Conservation (phyloP, 2,329 filamentous ascomycete species). For the Raffaelea arxii region DNA sequence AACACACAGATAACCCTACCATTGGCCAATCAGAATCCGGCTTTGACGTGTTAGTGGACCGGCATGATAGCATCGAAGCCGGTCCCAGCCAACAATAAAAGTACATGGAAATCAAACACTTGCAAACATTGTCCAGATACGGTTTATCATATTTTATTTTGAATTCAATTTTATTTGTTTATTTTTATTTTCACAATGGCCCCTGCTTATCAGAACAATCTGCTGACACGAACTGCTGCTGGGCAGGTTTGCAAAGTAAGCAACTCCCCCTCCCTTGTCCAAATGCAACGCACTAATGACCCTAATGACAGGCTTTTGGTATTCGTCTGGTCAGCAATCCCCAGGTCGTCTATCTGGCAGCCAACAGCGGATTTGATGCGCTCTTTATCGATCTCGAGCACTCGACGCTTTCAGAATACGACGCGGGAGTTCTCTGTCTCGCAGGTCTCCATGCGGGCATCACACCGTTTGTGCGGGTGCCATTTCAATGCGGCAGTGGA, state of each 20-base stretch:
- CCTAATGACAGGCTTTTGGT: constrained; percentile 16
- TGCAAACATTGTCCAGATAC: too few species aligned
- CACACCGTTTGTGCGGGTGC: constrained; percentile 23
- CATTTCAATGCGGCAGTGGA: constrained; percentile 22
- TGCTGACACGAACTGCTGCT: background rate
- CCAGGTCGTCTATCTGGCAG: constrained; percentile 22
- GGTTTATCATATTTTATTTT: too few species aligned
- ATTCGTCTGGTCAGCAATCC: constrained; percentile 20
- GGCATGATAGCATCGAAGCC: background rate
- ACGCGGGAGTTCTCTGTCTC: constrained; percentile 20
- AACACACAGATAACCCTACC: too few species aligned
- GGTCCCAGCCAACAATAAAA: too few species aligned
- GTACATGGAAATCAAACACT: too few species aligned
- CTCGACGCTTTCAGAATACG: constrained; percentile 19
- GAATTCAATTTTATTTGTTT: background rate
- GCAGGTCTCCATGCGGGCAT: constrained; percentile 17
- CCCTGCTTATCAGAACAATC: background rate
- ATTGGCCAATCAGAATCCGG: too few species aligned
- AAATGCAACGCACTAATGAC: background rate
- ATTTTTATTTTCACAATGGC: background rate
- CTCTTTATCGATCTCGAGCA: constrained; percentile 31
- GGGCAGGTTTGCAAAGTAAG: constrained; percentile 1
- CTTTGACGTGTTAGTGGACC: too few species aligned
- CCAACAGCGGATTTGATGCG: constrained; percentile 23
- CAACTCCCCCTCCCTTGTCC: too few species aligned